A percentile compares a stretch with the other conserved stretches of the same genome.
These are phyloP conservation scores for Pouteria campechiana DNA, from an alignment of 179 eudicot genomes.

Conservation along the genomic window DNA sequence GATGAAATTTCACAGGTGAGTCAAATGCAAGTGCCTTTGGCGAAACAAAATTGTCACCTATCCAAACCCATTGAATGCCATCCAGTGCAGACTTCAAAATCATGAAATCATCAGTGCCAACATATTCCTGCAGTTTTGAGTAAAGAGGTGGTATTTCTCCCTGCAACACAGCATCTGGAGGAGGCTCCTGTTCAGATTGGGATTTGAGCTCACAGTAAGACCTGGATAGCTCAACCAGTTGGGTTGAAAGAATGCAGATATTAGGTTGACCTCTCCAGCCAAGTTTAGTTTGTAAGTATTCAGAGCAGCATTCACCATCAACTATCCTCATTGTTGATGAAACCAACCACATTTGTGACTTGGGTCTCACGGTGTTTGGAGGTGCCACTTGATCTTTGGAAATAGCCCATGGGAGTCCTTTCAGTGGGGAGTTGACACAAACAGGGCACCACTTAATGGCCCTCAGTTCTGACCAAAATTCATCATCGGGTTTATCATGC, in stretches of 20 bases:
- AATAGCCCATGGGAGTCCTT: conserved; percentile 74
- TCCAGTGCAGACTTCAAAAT: conserved; percentile 50
- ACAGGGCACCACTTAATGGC: conserved; percentile 86
- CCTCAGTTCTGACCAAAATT: conserved; percentile 80
- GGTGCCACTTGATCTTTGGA: conserved; percentile 46
- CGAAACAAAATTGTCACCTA: conserved; percentile 88
- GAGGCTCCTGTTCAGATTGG: conserved; percentile 27
- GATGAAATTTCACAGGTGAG: conserved; percentile 96
- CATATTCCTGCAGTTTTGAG: conserved; percentile 60
- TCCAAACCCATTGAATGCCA: conserved; percentile 92
- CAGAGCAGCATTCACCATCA: conserved; percentile 65
- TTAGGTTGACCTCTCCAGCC: conserved; percentile 76
- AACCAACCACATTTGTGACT: conserved; percentile 88
- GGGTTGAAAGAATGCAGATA: conserved; percentile 51
- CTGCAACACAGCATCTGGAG: conserved; percentile 50
- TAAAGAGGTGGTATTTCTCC: conserved; percentile 54
- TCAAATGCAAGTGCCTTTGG: conserved; percentile 90
- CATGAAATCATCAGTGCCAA: conserved; percentile 34
- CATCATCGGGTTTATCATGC: conserved; percentile 56
- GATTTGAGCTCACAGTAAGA: conserved; percentile 48
- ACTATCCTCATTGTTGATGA: conserved; percentile 74
- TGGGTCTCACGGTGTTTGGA: conserved; percentile 69
- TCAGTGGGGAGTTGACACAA: conserved; percentile 49
- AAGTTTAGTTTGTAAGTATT: conserved; percentile 49
- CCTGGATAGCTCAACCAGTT: conserved; percentile 54